Base-by-base conservation (phyloP, 768 basidiomycete genomes). In the Termitomyces sp. region DNA sequence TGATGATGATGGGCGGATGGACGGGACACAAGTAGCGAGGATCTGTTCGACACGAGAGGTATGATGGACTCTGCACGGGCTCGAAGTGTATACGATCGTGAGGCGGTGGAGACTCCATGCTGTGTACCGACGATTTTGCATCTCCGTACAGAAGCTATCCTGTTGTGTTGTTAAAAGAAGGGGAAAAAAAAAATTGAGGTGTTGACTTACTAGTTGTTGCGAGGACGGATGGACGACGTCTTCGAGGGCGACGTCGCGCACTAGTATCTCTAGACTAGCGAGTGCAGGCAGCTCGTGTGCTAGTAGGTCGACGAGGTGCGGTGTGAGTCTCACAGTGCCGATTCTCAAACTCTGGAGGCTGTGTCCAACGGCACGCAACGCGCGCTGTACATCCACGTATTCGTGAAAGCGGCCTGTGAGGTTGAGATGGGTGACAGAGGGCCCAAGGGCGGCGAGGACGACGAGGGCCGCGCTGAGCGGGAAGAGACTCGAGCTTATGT, bases 251-350 rank as follows among this genome's bases (percentile, higher is more conserved):
- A 80, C 71, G 31, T 77, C 73, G 49, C 70, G 69, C 2, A 78
- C 75, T 30, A 75, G 64, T 37, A 81, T 61, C 47, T 76, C 77
- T 6, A 81, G 72, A 20, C 68, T 62, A 8, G 67, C 58, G 30
- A 81, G 65, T 0, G 54, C 34, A 0, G 77, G 75, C 22, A 78
- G 68, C 52, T 69, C 71, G 52, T 65, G 57, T 3, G 78, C 75
- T 18, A 81, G 66, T 8, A 78, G 61, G 58, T 80, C 77, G 13
- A 81, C 36, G 12, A 81, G 68, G 57, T 75, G 68, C 2, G 79
- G 79, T 8, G 75, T 76, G 7, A 81, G 67, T 12, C 70, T 70
- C 9, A 80, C 69, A 1, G 75, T 69, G 11, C 78, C 76, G 15
- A 81, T 61, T 3, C 78, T 71, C 8, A 79, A 68, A 8, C 63